phyloP scores from a whole-genome alignment of 306 rosid genomes.

The Fragaria iinumae region DNA sequence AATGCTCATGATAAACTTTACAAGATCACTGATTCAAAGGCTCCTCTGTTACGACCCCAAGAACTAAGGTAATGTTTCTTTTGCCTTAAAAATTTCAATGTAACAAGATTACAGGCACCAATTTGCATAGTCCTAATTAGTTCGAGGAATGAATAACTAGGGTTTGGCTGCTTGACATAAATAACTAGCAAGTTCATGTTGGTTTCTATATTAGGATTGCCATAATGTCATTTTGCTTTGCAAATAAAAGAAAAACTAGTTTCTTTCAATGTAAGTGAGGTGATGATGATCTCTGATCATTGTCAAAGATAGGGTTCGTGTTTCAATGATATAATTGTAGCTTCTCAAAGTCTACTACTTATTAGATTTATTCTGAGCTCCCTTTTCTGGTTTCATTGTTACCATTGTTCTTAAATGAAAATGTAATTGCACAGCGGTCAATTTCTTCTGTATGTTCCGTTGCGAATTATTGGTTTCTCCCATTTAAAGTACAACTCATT shows the following conservation, averaged over 20 bases:
- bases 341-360: not conserved
- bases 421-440: no score
- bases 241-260: not conserved
- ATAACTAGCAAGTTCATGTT: not conserved
- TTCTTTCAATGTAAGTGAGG: not conserved
- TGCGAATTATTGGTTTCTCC: not conserved
- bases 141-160: not conserved
- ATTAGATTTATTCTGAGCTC: not conserved
- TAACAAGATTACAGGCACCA: not conserved
- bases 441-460: not conserved
- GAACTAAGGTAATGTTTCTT: constrained; percentile 9
- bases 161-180: not conserved
- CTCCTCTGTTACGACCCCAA: constrained; percentile 11
- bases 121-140: not conserved
- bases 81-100: not conserved
- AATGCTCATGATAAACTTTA: constrained; percentile 6
- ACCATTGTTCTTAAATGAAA: not conserved
- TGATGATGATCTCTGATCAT: not conserved
- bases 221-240: not conserved
- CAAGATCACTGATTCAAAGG: constrained; percentile 7
- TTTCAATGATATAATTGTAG: not conserved
- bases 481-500: not conserved
- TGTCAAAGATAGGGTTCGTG: not conserved
- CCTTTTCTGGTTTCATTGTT: no score
- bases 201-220: not conserved